Evolutionary conservation across 2,329 filamentous ascomycete genomes (phyloP).

Genomic region (Curvularia lunata): DNA sequence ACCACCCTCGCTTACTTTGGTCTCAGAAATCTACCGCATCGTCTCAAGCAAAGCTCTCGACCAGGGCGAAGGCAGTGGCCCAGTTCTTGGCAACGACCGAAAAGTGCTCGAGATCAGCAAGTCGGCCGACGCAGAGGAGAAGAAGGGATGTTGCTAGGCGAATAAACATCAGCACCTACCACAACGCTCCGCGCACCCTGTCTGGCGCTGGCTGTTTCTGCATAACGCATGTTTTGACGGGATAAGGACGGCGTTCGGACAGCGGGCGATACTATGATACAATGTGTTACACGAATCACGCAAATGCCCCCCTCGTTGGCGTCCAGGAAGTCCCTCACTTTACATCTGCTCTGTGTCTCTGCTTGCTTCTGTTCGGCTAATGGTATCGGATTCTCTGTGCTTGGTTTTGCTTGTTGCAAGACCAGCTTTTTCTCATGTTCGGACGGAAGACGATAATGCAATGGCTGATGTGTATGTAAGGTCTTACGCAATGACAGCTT

Average conservation of each 20-base stretch:
- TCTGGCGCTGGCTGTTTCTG: conserved; percentile 21
- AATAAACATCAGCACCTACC: conserved; percentile 6
- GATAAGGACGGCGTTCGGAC: conserved; percentile 6
- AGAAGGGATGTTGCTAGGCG: conserved; percentile 79
- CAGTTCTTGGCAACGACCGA: conserved; percentile 75
- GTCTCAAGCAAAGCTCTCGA: conserved; percentile 97
- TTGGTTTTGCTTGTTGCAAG: conserved; percentile 42
- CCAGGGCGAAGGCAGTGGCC: conserved; percentile 80
- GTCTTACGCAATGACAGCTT: conserved; percentile 26
- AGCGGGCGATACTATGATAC: conserved; percentile 18
- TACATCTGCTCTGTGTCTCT: conserved; percentile 40
- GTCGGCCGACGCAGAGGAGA: conserved; percentile 77
- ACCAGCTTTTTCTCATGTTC: conserved; percentile 26
- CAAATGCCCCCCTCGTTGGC: conserved; percentile 39
- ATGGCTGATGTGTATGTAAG: conserved; percentile 41
- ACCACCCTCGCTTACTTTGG: conserved; percentile 10
- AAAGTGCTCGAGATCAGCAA: conserved; percentile 86
- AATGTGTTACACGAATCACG: conserved; percentile 41
- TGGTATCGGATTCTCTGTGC: conserved; percentile 32
- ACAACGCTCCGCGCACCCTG: conserved; percentile 22
- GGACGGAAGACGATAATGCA: conserved; percentile 37
- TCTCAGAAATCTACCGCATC: conserved; percentile 95
- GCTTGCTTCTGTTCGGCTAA: conserved; percentile 34
- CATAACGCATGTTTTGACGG: conserved; percentile 13
- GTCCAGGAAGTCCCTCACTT: conserved; percentile 45